These are phyloP conservation scores for Kazachstania kunashirensis DNA, from an alignment of 805 yeast genomes.

Conservation along the genomic window DNA sequence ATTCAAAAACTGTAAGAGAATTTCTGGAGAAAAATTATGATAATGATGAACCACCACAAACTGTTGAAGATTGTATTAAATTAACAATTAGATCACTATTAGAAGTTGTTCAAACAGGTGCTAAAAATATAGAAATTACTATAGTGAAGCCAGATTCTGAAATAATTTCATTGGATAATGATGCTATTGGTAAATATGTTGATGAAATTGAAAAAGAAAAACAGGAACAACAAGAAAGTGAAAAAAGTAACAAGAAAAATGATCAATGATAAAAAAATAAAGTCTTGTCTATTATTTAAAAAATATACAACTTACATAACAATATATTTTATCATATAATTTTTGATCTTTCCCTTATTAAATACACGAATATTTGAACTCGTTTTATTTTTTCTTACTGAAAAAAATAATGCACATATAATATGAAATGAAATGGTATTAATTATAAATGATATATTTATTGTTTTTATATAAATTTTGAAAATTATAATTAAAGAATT, in stretches of 20 bases:
- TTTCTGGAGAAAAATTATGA: conserved; percentile 82
- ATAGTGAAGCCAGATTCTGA: conserved; percentile 64
- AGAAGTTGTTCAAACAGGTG: conserved; percentile 97
- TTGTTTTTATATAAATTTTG: too few relatives aligned
- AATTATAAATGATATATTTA: too few relatives aligned
- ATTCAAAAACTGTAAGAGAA: conserved; percentile 90
- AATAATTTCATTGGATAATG: conserved; percentile 52
- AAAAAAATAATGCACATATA: too few relatives aligned
- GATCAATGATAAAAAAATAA: not conserved
- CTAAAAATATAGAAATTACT: conserved; percentile 88
- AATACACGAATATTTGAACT: too few relatives aligned
- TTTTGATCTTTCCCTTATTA: too few relatives aligned
- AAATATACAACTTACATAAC: too few relatives aligned
- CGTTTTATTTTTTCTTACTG: too few relatives aligned
- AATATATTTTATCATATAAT: too few relatives aligned
- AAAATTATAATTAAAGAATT: too few relatives aligned
- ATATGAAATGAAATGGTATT: too few relatives aligned
- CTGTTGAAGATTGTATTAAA: conserved; percentile 62
- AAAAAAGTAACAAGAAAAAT: conserved; percentile 37
- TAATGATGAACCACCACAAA: conserved; percentile 41
- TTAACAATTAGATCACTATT: conserved; percentile 78
- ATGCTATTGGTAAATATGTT: conserved; percentile 65
- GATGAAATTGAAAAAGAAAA: conserved; percentile 81
- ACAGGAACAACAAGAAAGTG: conserved; percentile 67
- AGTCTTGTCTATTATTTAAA: too few relatives aligned